Percentiles rank a stretch among this genome's conserved stretches.
Evolutionary conservation across 164 flowering plant species (phyloP).

Genomic region (Buxus sempervirens): DNA sequence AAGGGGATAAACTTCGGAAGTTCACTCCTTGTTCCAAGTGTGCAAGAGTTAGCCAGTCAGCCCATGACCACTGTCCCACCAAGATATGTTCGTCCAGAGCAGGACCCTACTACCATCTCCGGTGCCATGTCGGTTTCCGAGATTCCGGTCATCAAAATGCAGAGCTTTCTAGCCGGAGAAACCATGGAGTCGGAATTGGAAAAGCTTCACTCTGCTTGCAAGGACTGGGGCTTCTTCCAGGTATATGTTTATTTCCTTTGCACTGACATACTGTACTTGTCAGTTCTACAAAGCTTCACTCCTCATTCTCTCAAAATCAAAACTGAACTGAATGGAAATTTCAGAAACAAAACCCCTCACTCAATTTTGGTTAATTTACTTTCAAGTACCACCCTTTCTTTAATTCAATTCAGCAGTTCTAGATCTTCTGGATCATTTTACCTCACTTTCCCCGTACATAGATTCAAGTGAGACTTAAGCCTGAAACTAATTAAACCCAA

Average conservation of each 20-base stretch:
- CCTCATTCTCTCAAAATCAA: not conserved
- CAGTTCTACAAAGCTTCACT: no score
- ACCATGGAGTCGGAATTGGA: constrained; percentile 19
- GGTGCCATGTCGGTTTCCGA: constrained; percentile 7
- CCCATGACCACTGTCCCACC: constrained; percentile 9
- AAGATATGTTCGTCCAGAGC: constrained; percentile 17
- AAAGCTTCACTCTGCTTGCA: constrained; percentile 31
- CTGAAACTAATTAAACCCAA: no score
- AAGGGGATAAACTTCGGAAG: not conserved
- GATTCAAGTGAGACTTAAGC: no score
- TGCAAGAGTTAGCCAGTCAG: constrained; percentile 27
- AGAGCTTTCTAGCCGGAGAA: constrained; percentile 5
- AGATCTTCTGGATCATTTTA: no score
- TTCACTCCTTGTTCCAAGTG: constrained; percentile 24
- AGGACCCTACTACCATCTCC: constrained; percentile 15
- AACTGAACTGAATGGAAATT: not conserved
- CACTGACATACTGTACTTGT: no score
- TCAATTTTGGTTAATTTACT: not conserved
- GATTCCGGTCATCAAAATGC: constrained; percentile 31
- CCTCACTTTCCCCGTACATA: no score
- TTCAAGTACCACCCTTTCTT: no score
- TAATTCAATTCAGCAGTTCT: no score
- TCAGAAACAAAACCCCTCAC: no score
- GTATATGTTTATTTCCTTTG: constrained; percentile 7
- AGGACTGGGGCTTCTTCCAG: constrained; percentile 47